Evolutionary conservation across 257 asterid genomes (phyloP).

Genomic region (Cynanchum wilfordii): DNA sequence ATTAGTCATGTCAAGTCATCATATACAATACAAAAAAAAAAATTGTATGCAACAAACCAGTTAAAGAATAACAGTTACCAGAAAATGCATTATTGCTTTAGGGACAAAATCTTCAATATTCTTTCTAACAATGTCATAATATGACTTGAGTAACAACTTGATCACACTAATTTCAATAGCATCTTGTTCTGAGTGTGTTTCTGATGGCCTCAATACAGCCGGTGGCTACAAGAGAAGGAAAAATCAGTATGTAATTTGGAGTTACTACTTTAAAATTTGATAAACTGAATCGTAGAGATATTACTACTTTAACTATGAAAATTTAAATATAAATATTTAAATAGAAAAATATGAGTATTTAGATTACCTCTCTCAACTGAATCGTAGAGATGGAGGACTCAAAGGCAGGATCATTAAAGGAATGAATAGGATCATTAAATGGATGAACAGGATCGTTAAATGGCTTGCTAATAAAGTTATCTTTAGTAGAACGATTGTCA

Average conservation of each 20-base stretch:
- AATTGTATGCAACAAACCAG: too few species aligned
- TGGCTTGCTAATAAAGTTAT: conserved; percentile 46
- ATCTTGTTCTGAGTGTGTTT: conserved; percentile 63
- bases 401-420: conserved; percentile 39
- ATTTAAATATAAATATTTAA: too few species aligned
- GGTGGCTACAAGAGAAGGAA: conserved; percentile 57
- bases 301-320: too few species aligned
- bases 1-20: not conserved
- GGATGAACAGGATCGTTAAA: conserved; percentile 47
- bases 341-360: too few species aligned
- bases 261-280: too few species aligned
- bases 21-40: not conserved
- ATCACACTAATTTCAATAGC: conserved; percentile 61
- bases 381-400: conserved; percentile 63
- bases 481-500: conserved; percentile 55
- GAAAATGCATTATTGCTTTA: conserved; percentile 90
- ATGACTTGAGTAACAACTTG: conserved; percentile 63
- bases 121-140: conserved; percentile 82
- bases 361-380: conserved; percentile 59
- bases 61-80: conserved; percentile 42
- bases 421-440: conserved; percentile 43
- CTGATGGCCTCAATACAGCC: conserved; percentile 70
- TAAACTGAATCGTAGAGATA: too few species aligned
- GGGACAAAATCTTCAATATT: conserved; percentile 74
- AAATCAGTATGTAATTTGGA: too few species aligned